Percentiles rank a stretch among this genome's conserved stretches.
Conservation (phyloP, 176 grass and related monocot genomes). For the Zoysia pacifica region DNA sequence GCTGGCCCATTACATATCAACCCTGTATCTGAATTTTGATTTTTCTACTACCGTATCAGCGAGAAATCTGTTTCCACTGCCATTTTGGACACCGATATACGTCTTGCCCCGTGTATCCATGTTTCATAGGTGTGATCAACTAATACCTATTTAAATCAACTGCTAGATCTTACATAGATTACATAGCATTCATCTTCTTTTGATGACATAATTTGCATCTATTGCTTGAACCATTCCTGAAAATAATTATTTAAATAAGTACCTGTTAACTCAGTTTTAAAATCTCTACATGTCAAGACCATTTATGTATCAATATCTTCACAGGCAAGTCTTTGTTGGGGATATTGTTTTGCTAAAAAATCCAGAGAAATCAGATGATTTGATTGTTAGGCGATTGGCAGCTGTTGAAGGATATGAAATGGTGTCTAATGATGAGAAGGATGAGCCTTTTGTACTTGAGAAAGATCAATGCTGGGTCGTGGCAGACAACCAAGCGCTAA, state of each 20-base stretch:
- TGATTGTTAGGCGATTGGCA: constrained; percentile 71
- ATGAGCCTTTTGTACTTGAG: constrained; percentile 79
- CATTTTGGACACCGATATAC: no score
- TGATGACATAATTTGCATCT: constrained; percentile 1
- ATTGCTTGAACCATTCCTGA: not conserved
- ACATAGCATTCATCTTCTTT: not conserved
- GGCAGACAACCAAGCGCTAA: constrained; percentile 71
- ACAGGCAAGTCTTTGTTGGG: constrained; percentile 84
- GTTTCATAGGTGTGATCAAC: not conserved
- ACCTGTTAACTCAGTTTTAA: not conserved
- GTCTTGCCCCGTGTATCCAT: no score
- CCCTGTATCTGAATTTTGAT: no score
- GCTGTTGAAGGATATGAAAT: constrained; percentile 88
- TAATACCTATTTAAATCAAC: not conserved
- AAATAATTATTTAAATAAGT: not conserved
- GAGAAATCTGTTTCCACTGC: no score
- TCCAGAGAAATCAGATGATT: constrained; percentile 72
- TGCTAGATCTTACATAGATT: not conserved
- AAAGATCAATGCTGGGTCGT: constrained; percentile 88
- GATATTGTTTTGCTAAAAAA: constrained; percentile 87
- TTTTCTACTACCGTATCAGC: no score
- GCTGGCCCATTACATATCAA: no score
- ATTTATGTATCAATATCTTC: constrained; percentile 36
- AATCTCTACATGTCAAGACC: not conserved
- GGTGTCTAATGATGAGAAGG: constrained; percentile 79